Conservation (phyloP, 768 basidiomycete genomes). For the Lentinula guzmanii region DNA sequence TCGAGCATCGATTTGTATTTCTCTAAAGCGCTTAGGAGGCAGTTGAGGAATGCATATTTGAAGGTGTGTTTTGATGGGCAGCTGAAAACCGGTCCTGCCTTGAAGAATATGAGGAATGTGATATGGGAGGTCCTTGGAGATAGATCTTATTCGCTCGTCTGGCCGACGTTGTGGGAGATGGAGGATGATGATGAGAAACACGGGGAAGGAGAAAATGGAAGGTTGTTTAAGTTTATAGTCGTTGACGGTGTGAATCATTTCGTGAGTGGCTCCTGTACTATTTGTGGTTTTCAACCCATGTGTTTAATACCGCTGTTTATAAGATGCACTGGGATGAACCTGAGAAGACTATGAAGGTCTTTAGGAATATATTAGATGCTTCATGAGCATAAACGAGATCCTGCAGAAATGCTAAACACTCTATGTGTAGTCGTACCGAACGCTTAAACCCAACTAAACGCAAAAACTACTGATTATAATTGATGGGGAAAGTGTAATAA, state of each 20-base stretch:
- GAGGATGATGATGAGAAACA: background rate
- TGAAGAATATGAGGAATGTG: background rate
- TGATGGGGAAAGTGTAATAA: no score
- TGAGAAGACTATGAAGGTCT: background rate
- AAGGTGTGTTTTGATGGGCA: background rate
- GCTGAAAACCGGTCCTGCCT: background rate
- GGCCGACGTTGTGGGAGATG: conserved; percentile 2
- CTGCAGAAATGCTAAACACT: no score
- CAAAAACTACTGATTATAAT: no score
- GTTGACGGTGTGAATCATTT: conserved; percentile 1
- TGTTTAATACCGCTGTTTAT: background rate
- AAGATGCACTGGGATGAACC: conserved; percentile 4
- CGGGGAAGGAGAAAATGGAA: background rate
- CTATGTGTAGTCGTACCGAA: no score
- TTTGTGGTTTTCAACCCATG: background rate
- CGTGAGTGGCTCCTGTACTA: background rate
- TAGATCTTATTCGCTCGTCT: background rate
- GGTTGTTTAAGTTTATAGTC: background rate
- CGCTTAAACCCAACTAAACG: no score
- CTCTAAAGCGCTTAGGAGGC: background rate
- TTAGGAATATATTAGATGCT: background rate
- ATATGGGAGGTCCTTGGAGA: background rate
- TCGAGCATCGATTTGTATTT: background rate
- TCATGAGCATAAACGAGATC: background rate
- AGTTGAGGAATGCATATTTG: background rate